Percentiles rank a stretch among this genome's conserved stretches.
Conservation (phyloP, 2,329 filamentous ascomycete species). For the Cytospora leucostoma region DNA sequence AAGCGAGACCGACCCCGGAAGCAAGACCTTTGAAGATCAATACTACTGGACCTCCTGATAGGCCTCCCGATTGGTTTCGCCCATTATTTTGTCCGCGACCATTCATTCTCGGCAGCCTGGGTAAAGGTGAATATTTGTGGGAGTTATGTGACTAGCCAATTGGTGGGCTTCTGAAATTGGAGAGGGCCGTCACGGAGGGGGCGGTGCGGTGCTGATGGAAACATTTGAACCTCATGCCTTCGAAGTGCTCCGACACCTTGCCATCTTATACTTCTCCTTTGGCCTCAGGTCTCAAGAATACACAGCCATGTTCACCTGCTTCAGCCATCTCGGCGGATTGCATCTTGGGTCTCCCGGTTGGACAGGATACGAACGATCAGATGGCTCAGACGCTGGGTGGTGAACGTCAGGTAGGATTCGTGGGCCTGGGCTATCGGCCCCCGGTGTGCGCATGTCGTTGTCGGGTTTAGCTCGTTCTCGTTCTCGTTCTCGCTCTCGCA, state of each 20-base stretch:
- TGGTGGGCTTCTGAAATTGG: background rate
- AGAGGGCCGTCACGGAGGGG: background rate
- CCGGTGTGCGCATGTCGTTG: background rate
- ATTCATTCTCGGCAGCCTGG: background rate
- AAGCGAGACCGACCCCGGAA: slow-evolving; percentile 28
- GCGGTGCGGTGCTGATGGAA: background rate
- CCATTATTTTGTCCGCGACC: background rate
- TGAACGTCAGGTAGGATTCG: background rate
- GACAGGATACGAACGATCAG: too few species aligned
- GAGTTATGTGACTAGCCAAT: background rate
- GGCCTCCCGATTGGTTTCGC: background rate
- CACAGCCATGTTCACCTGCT: background rate
- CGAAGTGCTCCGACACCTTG: background rate
- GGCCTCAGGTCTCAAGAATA: background rate
- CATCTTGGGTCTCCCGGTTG: too few species aligned
- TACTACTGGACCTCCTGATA: slow-evolving; percentile 20
- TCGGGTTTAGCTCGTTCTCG: slow-evolving; percentile 16
- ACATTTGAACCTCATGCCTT: background rate
- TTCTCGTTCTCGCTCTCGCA: background rate
- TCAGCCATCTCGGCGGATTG: background rate
- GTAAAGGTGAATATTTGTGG: background rate
- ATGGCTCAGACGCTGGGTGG: background rate
- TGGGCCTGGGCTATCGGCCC: background rate
- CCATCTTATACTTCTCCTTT: background rate
- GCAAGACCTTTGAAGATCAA: slow-evolving; percentile 27